Evolutionary conservation across 345 rosid genomes (phyloP).

Genomic region (Brassica rapa): DNA sequence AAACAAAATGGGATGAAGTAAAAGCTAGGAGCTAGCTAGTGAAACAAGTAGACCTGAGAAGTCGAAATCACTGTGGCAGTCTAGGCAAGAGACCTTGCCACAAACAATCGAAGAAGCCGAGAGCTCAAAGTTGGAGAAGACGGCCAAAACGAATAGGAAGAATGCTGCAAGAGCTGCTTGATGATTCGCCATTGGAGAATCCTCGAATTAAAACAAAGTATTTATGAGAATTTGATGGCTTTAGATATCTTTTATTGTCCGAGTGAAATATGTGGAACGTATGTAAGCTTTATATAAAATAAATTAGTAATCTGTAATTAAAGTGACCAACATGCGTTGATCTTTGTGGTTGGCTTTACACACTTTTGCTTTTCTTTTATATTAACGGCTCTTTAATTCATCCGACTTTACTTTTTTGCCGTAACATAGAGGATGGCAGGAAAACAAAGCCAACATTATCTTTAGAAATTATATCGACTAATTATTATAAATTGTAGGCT

Average conservation of each 20-base stretch:
- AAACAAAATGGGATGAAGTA: too few relatives aligned
- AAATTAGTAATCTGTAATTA: background rate
- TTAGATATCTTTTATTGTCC: slow-evolving; percentile 15
- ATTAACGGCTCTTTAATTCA: slow-evolving; percentile 38
- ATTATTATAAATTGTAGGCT: too few relatives aligned
- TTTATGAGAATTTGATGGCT: slow-evolving; percentile 9
- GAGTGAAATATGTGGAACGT: slow-evolving; percentile 12
- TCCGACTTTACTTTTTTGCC: slow-evolving; percentile 10
- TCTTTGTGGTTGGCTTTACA: slow-evolving; percentile 31
- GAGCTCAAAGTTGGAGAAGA: slow-evolving; percentile 28
- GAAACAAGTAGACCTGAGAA: slow-evolving; percentile 26
- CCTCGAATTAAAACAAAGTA: background rate
- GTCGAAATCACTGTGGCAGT: slow-evolving; percentile 34
- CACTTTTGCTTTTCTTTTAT: background rate
- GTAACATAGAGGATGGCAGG: background rate
- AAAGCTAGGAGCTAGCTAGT: background rate
- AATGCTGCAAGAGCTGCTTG: slow-evolving; percentile 20
- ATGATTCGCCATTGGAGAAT: slow-evolving; percentile 25
- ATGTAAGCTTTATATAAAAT: slow-evolving; percentile 17
- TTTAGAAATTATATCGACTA: too few relatives aligned
- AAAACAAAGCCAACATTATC: too few relatives aligned
- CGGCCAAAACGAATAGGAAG: slow-evolving; percentile 26
- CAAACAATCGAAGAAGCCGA: slow-evolving; percentile 28
- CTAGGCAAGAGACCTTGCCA: slow-evolving; percentile 39
- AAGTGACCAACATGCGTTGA: slow-evolving; percentile 24